Evolutionary conservation across 1,284 basidiomycete genomes (phyloP).

Genomic region (Anthracocystis walkeri): DNA sequence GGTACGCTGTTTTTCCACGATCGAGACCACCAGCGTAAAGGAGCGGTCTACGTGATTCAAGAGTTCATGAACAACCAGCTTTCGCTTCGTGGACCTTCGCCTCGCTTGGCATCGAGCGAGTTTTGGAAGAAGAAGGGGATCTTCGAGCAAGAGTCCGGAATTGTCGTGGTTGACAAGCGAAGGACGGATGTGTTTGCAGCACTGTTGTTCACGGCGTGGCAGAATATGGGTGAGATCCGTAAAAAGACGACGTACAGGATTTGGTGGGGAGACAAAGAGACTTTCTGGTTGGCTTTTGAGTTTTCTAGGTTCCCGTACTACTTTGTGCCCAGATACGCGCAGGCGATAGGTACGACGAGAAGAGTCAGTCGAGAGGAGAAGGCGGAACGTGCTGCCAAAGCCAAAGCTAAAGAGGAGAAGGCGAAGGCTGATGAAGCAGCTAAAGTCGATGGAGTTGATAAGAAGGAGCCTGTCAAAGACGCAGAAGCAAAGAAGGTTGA

Average conservation of each 20-base stretch:
- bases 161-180: slow-evolving; percentile 53
- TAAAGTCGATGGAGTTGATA: neutral
- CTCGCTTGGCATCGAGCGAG: slow-evolving; percentile 32
- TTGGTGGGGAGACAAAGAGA: slow-evolving; percentile 52
- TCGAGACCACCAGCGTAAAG: slow-evolving; percentile 45
- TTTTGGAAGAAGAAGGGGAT: slow-evolving; percentile 55
- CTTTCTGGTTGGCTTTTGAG: slow-evolving; percentile 54
- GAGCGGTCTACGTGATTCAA: slow-evolving; percentile 37
- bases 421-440: slow-evolving; percentile 5
- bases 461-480: neutral
- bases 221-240: slow-evolving; percentile 52
- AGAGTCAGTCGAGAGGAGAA: slow-evolving; percentile 15
- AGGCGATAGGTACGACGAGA: slow-evolving; percentile 37
- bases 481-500: slow-evolving; percentile 3
- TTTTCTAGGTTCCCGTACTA: slow-evolving; percentile 51
- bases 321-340: slow-evolving; percentile 47
- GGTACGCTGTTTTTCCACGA: slow-evolving; percentile 58
- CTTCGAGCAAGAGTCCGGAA: slow-evolving; percentile 53
- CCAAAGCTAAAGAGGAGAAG: slow-evolving; percentile 22
- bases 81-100: slow-evolving; percentile 36
- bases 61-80: slow-evolving; percentile 54
- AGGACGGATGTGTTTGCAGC: slow-evolving; percentile 48
- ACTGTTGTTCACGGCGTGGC: slow-evolving; percentile 51
- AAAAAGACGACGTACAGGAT: slow-evolving; percentile 52
- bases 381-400: slow-evolving; percentile 14